Evolutionary conservation across 208 protist species (phyloP), one percentile per base, ranked within the genome.

Genomic region (Strigomonas galati): DNA sequence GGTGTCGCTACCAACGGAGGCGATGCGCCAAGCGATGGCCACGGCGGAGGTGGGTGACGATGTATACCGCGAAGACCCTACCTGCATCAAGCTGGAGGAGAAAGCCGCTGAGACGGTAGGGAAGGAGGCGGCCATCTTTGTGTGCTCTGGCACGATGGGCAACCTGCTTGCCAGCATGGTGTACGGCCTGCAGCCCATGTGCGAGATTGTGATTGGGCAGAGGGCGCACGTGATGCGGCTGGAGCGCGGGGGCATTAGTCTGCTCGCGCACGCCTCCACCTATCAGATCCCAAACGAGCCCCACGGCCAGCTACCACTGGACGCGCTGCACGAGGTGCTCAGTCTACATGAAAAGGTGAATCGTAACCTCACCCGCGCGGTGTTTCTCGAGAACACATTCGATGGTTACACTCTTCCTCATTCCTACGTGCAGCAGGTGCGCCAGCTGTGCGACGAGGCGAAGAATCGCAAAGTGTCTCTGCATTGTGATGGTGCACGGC

Each of bases 161-260:
- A 62, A 62, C 35, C 58, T 62, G 26, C 27, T 62, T 17, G 58
- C 58, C 5, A n/a, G n/a, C 21, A 62, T 62, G 58, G 32, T 49
- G 23, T 43, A 62, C 40, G 40, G 40, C 40, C 7, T 12, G 14
- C 37, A 62, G 58, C 31, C 58, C n/a, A 62, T 62, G 58, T 12
- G 37, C 26, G 58, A 62, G 37, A 62, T 62, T 49, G 58, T 62
- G 2, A 62, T 62, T 62, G 58, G 58, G 9, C 37, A 62, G 26
- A 43, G 30, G 21, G 31, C 58, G 2, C 58, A 62, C 35, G 58
- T 62, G 37, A 62, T 62, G 58, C 58, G 58, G 3, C 52, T 52
- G 5, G 58, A 62, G 35, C 21, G 17, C 14, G 58, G 58, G 3
- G 58, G 58, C 4, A 62, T 62, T 37, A 49, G 6, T 26, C 37